Conservation (phyloP, 1,284 basidiomycete species). For the Apiotrichum porosum region DNA sequence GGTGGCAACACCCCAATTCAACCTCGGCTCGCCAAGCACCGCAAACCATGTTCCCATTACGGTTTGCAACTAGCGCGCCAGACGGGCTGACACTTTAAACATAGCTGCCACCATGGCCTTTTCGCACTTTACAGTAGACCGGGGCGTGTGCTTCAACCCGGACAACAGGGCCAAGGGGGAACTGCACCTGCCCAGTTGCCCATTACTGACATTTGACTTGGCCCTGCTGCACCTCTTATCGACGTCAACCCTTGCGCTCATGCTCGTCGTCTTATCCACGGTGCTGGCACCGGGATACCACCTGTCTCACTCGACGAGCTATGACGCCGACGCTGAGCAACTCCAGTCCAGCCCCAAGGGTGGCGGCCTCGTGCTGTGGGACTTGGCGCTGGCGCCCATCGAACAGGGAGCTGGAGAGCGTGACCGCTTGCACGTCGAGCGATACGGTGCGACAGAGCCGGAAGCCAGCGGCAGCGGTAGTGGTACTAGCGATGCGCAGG, state of each 20-base stretch:
- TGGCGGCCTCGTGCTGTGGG: constrained; percentile 39
- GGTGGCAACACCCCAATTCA: neutral
- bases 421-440: neutral
- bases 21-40: no score
- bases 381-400: constrained; percentile 30
- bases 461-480: neutral
- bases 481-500: no score
- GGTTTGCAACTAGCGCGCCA: no score
- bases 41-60: no score
- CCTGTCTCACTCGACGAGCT: neutral
- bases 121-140: constrained; percentile 30
- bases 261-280: constrained; percentile 32
- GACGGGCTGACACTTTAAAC: neutral
- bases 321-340: constrained; percentile 1
- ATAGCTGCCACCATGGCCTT: constrained; percentile 40
- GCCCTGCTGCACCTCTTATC: constrained; percentile 32
- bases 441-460: no score
- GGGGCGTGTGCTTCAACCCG: constrained; percentile 25
- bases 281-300: constrained; percentile 23
- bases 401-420: constrained; percentile 1
- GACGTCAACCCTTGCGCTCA: constrained; percentile 21
- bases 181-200: constrained; percentile 32
- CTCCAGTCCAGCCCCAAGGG: neutral
- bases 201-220: constrained; percentile 35
- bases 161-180: no score